Evolutionary conservation across 1,284 basidiomycete genomes (phyloP).

Genomic region (Irpex sp.): DNA sequence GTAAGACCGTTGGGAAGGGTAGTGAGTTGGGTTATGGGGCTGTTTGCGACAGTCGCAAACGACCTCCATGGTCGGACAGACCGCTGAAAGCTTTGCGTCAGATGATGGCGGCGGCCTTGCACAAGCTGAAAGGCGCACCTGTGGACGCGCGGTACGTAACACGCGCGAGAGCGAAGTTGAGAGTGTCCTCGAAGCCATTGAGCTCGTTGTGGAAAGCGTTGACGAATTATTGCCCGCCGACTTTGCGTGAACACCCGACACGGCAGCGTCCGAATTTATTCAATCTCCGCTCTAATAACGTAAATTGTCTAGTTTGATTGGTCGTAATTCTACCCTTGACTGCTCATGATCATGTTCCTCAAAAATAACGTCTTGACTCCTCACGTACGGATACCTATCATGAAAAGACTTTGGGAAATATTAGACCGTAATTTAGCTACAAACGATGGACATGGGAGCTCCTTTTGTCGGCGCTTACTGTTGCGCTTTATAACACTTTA

Average conservation of each 20-base stretch:
- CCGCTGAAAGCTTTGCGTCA: conserved; percentile 21
- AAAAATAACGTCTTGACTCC: no score
- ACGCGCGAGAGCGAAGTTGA: conserved; percentile 56
- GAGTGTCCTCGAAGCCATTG: conserved; percentile 67
- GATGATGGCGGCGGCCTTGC: neutral
- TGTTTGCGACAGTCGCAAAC: conserved; percentile 71
- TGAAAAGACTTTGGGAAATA: no score
- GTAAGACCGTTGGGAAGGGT: conserved; percentile 91
- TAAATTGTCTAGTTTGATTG: neutral
- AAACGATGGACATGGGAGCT: no score
- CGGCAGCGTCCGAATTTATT: neutral
- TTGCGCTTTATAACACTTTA: no score
- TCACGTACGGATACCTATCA: no score
- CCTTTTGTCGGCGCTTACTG: no score
- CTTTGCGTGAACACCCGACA: neutral
- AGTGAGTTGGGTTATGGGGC: conserved; percentile 83
- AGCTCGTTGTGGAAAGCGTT: conserved; percentile 26
- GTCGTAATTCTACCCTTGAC: neutral
- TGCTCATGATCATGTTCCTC: no score
- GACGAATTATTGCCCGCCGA: conserved; percentile 7
- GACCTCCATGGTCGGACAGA: conserved; percentile 45
- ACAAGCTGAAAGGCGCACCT: conserved; percentile 30
- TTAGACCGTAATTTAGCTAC: no score
- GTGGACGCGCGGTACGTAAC: conserved; percentile 52
- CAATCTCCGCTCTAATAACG: neutral